Evolutionary conservation across 2,329 filamentous ascomycete genomes (phyloP), one percentile per base, ranked within the genome.

Genomic region (Talaromyces sp.): DNA sequence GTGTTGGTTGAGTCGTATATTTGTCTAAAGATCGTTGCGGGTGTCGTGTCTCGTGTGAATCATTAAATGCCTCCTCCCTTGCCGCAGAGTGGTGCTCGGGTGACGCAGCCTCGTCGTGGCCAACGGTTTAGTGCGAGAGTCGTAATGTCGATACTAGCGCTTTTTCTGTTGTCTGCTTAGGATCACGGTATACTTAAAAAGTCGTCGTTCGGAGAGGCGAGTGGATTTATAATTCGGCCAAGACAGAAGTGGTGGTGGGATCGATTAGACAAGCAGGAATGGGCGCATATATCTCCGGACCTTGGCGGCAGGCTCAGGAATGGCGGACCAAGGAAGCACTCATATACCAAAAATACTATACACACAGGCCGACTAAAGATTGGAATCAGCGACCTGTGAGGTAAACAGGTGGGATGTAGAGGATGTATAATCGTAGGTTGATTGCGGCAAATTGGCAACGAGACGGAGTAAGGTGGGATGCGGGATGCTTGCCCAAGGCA

Each of bases 401-500:
- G 52, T 37, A 39, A 37, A 19, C 50, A 54, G n/a, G 50, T 35
- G 35, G 31, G 31, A 54, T 22, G 31, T 54, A 35, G 16, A 6
- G 50, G 6, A 22, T 22, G 10, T 22, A 56, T 56, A 54, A 22
- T 56, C 6, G 31, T 39, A 56, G 33, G 50, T 56, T 56, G 50
- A 22, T 50, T 45, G 16, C 43, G 47, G 24, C 22, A 43, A 19
- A 16, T 16, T 54, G 47, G n/a, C 47, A 39, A 33, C 3, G 27
- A 35, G 33, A 57, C 47, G 9, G 52, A 37, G 63, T 58, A 66
- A 66, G 59, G 64, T 66, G 64, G 64, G 64, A 66, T 66, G 64
- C 61, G 63, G 63, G 64, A 66, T 62, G 52, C 41, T 66, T 61
- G 59, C 63, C 59, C 59, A 65, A 65, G 49, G 63, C 63, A 57